Percentiles rank a stretch among this genome's conserved stretches.
Conservation (phyloP, 176 grass and related monocot species). For the Pharus latifolius region DNA sequence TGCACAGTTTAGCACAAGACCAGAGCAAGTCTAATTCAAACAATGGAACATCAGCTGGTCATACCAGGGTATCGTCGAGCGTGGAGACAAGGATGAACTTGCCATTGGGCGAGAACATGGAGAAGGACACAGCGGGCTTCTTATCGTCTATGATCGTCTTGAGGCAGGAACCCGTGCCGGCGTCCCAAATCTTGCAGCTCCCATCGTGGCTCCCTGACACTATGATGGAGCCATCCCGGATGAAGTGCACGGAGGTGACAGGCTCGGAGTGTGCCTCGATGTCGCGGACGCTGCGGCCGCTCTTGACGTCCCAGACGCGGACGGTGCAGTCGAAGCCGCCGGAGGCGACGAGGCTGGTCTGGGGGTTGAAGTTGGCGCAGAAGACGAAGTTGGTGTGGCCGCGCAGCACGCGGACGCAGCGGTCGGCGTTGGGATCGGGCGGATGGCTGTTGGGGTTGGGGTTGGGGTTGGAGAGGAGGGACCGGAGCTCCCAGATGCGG, state of each 20-base stretch:
- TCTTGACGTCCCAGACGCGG: constrained; percentile 73
- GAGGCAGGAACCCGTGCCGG: constrained; percentile 48
- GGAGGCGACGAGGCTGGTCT: constrained; percentile 64
- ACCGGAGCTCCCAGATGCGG: constrained; percentile 68
- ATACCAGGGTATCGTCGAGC: constrained; percentile 80
- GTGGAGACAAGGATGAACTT: constrained; percentile 80
- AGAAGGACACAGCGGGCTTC: constrained; percentile 64
- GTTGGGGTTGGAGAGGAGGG: constrained; percentile 28
- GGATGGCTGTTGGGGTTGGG: not conserved
- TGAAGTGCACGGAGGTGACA: constrained; percentile 84
- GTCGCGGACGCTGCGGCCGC: constrained; percentile 33
- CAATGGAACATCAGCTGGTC: constrained; percentile 1
- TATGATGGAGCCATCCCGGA: constrained; percentile 84
- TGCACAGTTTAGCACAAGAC: no score
- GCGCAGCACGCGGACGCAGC: constrained; percentile 58
- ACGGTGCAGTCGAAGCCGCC: constrained; percentile 78
- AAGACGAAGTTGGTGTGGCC: constrained; percentile 74
- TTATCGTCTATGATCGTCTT: constrained; percentile 87
- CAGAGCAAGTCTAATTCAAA: no score
- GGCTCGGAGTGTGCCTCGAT: constrained; percentile 72
- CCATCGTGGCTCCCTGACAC: constrained; percentile 86
- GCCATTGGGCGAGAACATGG: constrained; percentile 91
- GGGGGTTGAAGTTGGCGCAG: constrained; percentile 88
- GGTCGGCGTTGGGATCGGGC: constrained; percentile 17
- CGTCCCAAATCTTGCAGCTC: constrained; percentile 95